Percentiles rank a stretch among this genome's conserved stretches.
Evolutionary conservation across 176 grass and related monocot genomes (phyloP).

Genomic region (Alopecurus myosuroides): DNA sequence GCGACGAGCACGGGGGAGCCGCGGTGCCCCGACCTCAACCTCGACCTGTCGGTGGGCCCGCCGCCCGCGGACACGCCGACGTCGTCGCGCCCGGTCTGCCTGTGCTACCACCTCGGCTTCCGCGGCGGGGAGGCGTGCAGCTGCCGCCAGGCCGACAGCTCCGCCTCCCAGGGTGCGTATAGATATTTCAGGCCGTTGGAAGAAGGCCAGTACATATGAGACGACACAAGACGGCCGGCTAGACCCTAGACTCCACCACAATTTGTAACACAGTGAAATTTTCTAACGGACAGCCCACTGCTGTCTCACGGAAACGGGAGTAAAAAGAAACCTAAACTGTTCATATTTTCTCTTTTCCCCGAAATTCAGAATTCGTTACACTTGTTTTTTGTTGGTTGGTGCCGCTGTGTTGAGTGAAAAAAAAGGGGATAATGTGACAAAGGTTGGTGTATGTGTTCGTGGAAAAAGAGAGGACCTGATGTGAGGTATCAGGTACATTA

Average conservation of each 20-base stretch:
- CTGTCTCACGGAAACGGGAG: neutral
- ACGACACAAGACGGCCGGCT: neutral
- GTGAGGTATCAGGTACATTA: neutral
- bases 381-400: neutral
- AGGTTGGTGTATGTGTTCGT: conserved; percentile 13
- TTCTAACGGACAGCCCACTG: neutral
- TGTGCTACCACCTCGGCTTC: conserved; percentile 72
- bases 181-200: conserved; percentile 65
- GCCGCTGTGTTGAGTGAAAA: neutral
- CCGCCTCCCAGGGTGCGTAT: conserved; percentile 17
- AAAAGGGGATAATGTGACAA: conserved; percentile 1
- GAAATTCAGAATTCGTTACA: neutral
- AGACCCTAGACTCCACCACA: neutral
- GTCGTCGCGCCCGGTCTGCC: conserved; percentile 42
- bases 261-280: conserved; percentile 29
- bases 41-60: conserved; percentile 65
- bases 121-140: conserved; percentile 44
- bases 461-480: neutral
- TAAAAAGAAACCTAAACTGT: neutral
- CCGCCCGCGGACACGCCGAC: conserved; percentile 47
- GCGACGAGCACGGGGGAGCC: conserved; percentile 43
- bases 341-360: neutral
- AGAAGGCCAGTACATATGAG: conserved; percentile 62
- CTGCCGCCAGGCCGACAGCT: conserved; percentile 45
- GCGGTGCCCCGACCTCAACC: conserved; percentile 84